phyloP scores from a whole-genome alignment of 208 protist genomes.

The Trichomonas vaginalis region DNA sequence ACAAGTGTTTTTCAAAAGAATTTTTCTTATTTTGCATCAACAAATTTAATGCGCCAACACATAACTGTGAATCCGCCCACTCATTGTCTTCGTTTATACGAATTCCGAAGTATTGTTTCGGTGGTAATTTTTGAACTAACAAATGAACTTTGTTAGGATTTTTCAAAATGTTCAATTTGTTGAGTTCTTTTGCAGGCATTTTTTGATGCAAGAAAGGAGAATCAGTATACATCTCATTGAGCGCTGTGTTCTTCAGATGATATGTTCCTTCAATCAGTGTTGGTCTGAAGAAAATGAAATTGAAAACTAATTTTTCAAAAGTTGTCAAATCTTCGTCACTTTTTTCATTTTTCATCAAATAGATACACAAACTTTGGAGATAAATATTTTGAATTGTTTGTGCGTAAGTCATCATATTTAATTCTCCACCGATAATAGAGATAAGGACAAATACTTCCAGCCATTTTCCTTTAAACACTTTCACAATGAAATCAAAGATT shows the following conservation, averaged over 20 bases:
- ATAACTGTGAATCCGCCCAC: neutral
- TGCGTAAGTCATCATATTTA: neutral
- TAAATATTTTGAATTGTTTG: neutral
- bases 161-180: neutral
- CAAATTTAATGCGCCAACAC: too few relatives aligned
- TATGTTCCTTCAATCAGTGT: neutral
- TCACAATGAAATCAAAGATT: neutral
- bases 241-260: neutral
- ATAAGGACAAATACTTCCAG: neutral
- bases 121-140: neutral
- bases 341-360: neutral
- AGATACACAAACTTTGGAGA: neutral
- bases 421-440: neutral
- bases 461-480: neutral
- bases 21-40: too few relatives aligned
- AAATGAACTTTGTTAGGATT: neutral
- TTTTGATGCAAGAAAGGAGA: neutral
- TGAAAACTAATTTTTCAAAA: neutral
- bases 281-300: neutral
- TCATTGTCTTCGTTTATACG: neutral
- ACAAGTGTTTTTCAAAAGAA: too few relatives aligned
- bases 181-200: neutral
- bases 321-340: neutral
- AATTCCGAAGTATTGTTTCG: neutral
- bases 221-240: neutral